These are phyloP conservation scores for Oryza coarctata DNA, from an alignment of 176 grass and related monocot species.

Conservation along the genomic window DNA sequence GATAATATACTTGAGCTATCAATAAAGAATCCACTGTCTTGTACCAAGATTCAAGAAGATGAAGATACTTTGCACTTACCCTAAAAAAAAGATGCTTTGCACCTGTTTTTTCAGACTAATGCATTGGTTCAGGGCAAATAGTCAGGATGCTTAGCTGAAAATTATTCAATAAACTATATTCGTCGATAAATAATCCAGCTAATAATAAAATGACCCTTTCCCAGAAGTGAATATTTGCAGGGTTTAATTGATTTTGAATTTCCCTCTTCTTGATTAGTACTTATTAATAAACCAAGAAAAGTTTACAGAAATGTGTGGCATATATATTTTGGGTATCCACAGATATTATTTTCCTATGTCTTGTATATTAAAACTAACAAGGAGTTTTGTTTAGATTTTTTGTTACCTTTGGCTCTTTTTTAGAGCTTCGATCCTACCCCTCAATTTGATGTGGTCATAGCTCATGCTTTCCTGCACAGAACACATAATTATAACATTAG, in stretches of 20 bases:
- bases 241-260: background rate
- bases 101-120: background rate
- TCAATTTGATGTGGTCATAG: slow-evolving; percentile 36
- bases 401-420: slow-evolving; percentile 50
- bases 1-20: background rate
- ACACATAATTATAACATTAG: background rate
- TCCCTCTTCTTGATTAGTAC: background rate
- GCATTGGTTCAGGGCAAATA: background rate
- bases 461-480: slow-evolving; percentile 25
- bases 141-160: background rate
- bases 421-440: slow-evolving; percentile 37
- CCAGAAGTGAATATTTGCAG: background rate
- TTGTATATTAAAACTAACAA: background rate
- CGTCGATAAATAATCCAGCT: background rate
- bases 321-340: background rate
- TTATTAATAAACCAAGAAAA: background rate
- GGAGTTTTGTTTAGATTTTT: background rate
- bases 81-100: background rate
- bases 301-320: background rate
- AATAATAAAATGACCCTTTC: background rate
- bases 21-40: background rate
- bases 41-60: background rate
- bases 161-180: background rate
- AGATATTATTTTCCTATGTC: background rate
- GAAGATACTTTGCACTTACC: background rate